Evolutionary conservation across 2,329 filamentous ascomycete species (phyloP).

Genomic region (Fusarium irregulare): DNA sequence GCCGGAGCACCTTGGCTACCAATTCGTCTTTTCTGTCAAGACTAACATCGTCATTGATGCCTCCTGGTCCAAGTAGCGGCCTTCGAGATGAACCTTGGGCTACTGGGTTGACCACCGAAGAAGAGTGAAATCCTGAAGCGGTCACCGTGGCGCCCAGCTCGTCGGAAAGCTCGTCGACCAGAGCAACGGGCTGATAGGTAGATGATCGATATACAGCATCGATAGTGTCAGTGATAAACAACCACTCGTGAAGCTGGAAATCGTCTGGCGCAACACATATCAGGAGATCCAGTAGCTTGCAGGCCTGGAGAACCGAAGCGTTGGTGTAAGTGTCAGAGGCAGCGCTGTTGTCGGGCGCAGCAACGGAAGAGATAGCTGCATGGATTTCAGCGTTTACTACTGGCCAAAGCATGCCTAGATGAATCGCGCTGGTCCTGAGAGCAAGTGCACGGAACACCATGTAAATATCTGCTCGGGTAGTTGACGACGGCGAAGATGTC

Average conservation of each 20-base stretch:
- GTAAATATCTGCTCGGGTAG: constrained; percentile 88
- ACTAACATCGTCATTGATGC: constrained; percentile 66
- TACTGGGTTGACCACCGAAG: constrained; percentile 53
- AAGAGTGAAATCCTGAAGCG: constrained; percentile 51
- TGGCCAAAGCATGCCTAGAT: constrained; percentile 89
- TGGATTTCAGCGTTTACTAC: constrained; percentile 88
- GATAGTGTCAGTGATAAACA: constrained; percentile 96
- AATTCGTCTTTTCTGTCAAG: constrained; percentile 75
- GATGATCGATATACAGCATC: constrained; percentile 90
- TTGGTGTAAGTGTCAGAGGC: constrained; percentile 80
- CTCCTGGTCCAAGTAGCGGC: constrained; percentile 63
- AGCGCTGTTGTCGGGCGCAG: constrained; percentile 71
- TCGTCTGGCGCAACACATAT: constrained; percentile 90
- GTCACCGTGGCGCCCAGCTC: constrained; percentile 67
- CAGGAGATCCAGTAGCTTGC: constrained; percentile 92
- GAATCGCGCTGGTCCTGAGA: constrained; percentile 80
- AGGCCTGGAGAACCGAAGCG: constrained; percentile 84
- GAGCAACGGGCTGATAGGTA: constrained; percentile 74
- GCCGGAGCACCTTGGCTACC: constrained; percentile 80
- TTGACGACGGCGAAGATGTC: constrained; percentile 91
- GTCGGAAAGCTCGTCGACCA: constrained; percentile 87
- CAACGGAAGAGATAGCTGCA: constrained; percentile 78
- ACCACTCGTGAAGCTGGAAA: constrained; percentile 98
- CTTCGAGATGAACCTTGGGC: constrained; percentile 54
- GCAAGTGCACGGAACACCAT: constrained; percentile 86